Evolutionary conservation across 2,329 filamentous ascomycete genomes (phyloP), one percentile per base, ranked within the genome.

Genomic region (Tolypocladium album): DNA sequence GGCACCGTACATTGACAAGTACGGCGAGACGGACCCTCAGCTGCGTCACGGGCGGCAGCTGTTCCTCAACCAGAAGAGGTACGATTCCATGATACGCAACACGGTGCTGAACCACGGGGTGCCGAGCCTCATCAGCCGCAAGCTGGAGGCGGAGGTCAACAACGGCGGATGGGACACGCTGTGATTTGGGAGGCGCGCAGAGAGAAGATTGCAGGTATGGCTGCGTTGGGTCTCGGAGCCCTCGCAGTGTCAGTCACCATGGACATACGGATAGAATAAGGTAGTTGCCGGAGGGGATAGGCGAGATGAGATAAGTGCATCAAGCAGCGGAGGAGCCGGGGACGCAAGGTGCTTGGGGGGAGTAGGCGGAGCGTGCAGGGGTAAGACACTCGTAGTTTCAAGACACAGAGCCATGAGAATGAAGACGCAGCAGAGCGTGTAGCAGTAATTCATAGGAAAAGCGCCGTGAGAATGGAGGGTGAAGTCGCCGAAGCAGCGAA

Each of bases 11-110:
- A 88, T 97, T 64, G 94, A 99, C 74, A 89, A 90, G 70, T 95
- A 97, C 71, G 95, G 95, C 65, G 94, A 99, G 79, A 89, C 91
- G 4, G 94, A 99, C 74, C 86, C 90, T n/a, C 92, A 92, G 50
- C 80, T 99, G 42, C 84, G 90, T 62, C 88, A 94, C 64, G 89
- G 90, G 62, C 87, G 95, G 60, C 93, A 96, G 74, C 79, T 99
- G 56, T 96, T 92, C 72, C 78, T 99, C 60, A 96, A 95, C 71
- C 93, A 97, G 77, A 93, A 89, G 74, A 82, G 94, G 65, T 99
- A 97, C 73, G 94, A 99, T 74, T 86, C 88, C 42, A 82, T 97
- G 73, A 81, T 97, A 60, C 82, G 94, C 57, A 90, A 88, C 66
- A 86, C 92, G 52, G 97, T 95, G 88, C 79, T 97, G 61, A 84